Evolutionary conservation across 108 stramenopile genomes (phyloP), one percentile per base, ranked within the genome.

Genomic region (Fragilaria radians): DNA sequence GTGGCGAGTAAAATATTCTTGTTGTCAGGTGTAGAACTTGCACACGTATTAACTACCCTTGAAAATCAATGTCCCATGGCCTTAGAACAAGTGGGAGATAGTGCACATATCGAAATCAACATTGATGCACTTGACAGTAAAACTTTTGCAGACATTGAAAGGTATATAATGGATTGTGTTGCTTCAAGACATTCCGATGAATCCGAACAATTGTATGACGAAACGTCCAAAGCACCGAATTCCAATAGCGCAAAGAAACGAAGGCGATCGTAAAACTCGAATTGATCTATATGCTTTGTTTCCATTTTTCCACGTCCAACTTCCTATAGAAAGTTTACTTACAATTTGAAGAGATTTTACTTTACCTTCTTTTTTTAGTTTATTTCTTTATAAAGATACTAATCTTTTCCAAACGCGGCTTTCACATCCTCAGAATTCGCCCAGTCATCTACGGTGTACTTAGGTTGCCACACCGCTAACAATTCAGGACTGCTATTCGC

Each of bases 21-120:
- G 51, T 71, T 96, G 42, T 69, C 74, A 42, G 94, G 93, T 14
- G 74, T 86, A 61, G 92, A 96, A 60, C 66, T 96, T 22, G 94
- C 88, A 14, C 73, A 83, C 42, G 84, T 96, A 31, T 64, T 98
- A 1, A 68, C 79, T 23, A 80, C 68, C 18, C 70, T 96, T 46
- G 95, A 98, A 65, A 57, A 73, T 7, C 63, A 86, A 63, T 95
- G 90, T 59, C 97, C 95, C 2, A 59, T 79, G 3, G 94, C 91
- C 4, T 64, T 98, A 57, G 76, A 81, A 59, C 75, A 79, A 32
- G 72, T 68, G 25, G 63, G 72, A 0, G 64, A 46, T 30, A 66
- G 75, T 21, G 32, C 52, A 23, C 76, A 88, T 33, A 73, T 95
- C 25, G 93, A 95, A 77, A 81, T 97, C 47, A 94, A 95, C 63